Evolutionary conservation across 148 eudicot species (phyloP).

Genomic region (Chenopodium album): DNA sequence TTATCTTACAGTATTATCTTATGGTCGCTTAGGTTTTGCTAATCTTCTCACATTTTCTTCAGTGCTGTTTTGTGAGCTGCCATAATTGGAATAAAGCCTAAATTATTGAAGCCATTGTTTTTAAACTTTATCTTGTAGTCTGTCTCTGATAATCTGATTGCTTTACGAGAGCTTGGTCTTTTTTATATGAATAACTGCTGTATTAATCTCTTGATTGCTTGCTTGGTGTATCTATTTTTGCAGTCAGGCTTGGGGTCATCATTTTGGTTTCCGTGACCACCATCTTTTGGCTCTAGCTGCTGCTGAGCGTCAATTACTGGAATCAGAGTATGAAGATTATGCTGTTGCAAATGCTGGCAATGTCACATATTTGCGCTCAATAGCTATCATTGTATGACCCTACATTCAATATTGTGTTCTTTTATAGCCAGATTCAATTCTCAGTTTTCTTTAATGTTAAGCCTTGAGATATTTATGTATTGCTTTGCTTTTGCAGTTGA

Average conservation of each 20-base stretch:
- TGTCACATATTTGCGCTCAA: constrained; percentile 58
- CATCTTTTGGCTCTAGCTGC: constrained; percentile 61
- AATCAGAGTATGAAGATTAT: constrained; percentile 76
- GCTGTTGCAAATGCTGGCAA: constrained; percentile 53
- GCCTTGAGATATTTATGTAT: constrained; percentile 10
- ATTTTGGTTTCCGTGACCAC: constrained; percentile 52
- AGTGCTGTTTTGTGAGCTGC: neutral
- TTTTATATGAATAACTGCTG: neutral
- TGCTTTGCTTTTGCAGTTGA: constrained; percentile 46
- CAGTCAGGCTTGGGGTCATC: constrained; percentile 77
- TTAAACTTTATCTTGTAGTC: neutral
- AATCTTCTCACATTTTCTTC: neutral
- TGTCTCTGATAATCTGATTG: neutral
- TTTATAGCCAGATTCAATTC: neutral
- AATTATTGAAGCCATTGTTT: neutral
- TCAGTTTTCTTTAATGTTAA: neutral
- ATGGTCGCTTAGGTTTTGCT: neutral
- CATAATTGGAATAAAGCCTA: neutral
- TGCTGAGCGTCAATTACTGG: constrained; percentile 60
- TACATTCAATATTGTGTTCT: neutral
- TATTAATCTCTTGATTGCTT: neutral
- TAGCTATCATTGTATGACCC: constrained; percentile 55
- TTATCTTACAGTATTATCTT: neutral
- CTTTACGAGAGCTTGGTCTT: neutral
- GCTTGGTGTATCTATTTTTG: constrained; percentile 6